Base-by-base conservation (phyloP, 2,329 filamentous ascomycete species). In the Epichloe amarillans region DNA sequence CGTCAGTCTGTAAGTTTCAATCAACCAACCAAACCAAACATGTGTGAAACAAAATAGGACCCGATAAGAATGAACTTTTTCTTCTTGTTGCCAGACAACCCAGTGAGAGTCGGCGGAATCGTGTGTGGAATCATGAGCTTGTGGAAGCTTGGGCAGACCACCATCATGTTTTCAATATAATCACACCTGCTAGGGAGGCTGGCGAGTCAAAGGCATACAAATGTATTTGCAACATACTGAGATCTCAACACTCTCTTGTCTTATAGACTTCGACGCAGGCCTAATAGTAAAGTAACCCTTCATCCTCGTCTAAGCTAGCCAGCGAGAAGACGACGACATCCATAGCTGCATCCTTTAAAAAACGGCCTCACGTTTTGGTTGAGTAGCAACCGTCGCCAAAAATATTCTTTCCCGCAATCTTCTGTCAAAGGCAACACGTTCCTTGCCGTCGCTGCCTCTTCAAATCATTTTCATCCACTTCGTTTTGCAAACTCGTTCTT, bases 381-480 rank as follows among this genome's bases (percentile, higher is more conserved):
- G 47, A 17, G 42, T 52, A 42, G 41, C 10, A 47, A 19, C 47
- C 47, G 23, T 21, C 38, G 21, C 23, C 43, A 17, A 17, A 19
- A 43, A 35, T n/a, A 35, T 40, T 37, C 41, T 38, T 39, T 48
- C 47, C 33, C 38, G 43, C 49, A 49, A 39, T 42, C 49, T 46
- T 21, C 40, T 11, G 39, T 37, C 36, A 41, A 26, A 40, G 35
- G 12, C 40, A 26, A 35, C 33, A n/a, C 33, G 26, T 46, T 38
- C 40, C 33, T 26, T 19, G 15, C n/a, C 11, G 37, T 41, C 33
- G 35, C 41, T 38, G 14, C 47, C 21, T 46, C 41, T 14, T 15
- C 37, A 8, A 3, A 10, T 12, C 7, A 8, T 53, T 52, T 60
- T 60, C 12, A 54, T 56, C 54, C 37, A 50, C 51, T 46, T 56